These are phyloP conservation scores for Rhizoclosmatium globosum DNA, from an alignment of 192 early-diverging fungal species.

Conservation along the genomic window DNA sequence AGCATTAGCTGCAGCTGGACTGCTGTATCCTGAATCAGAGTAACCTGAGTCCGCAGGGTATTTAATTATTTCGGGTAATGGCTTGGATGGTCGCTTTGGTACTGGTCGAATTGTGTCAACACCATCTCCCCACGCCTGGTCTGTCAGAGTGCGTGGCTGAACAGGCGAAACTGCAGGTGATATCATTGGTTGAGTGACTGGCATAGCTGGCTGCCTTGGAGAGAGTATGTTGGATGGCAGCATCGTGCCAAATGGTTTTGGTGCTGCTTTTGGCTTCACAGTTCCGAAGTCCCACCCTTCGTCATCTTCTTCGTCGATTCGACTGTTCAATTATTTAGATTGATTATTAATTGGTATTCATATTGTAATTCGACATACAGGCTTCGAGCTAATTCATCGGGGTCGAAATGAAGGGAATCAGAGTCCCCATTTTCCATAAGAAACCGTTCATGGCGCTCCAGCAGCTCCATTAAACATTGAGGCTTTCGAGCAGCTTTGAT, in stretches of 20 bases:
- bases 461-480: conserved; percentile 84
- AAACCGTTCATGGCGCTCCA: conserved; percentile 86
- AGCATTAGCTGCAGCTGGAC: conserved; percentile 12
- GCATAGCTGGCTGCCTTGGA: too few species aligned
- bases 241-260: background rate
- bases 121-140: background rate
- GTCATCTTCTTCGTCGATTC: conserved; percentile 26
- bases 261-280: conserved; percentile 30
- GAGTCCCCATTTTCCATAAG: conserved; percentile 46
- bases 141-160: background rate
- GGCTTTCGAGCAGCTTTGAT: conserved; percentile 84
- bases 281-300: conserved; percentile 57
- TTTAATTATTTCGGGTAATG: background rate
- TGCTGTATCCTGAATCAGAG: background rate
- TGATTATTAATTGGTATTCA: conserved; percentile 6
- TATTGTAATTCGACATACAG: too few species aligned
- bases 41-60: background rate
- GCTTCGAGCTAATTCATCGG: conserved; percentile 6
- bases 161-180: conserved; percentile 2
- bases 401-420: conserved; percentile 32
- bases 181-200: background rate
- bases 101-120: conserved; percentile 1
- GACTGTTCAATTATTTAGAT: background rate
- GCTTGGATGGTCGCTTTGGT: conserved; percentile 2
- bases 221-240: background rate